Conservation (phyloP, 169 alveolate species). For the Theileria parva region DNA sequence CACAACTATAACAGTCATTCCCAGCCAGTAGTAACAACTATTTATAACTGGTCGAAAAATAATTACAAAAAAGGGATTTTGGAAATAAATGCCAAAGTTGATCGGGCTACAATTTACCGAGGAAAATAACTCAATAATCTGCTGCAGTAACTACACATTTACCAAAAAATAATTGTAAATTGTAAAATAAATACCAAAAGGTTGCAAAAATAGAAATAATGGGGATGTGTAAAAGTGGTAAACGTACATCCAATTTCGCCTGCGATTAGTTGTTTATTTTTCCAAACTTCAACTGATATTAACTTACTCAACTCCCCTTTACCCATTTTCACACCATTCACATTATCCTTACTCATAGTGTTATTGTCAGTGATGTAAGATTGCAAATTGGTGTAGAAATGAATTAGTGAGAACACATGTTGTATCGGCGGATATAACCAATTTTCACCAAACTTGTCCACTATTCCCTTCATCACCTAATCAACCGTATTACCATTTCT, state of each 20-base stretch:
- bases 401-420: constrained; percentile 52
- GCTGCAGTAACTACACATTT: too few species aligned
- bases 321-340: not conserved
- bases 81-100: too few species aligned
- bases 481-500: too few species aligned
- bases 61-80: too few species aligned
- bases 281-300: constrained; percentile 76
- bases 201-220: too few species aligned
- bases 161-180: too few species aligned
- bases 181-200: too few species aligned
- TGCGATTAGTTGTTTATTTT: constrained; percentile 61
- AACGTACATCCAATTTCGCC: constrained; percentile 75
- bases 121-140: too few species aligned
- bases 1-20: constrained; percentile 20
- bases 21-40: not conserved
- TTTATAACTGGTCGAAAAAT: not conserved
- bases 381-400: constrained; percentile 53
- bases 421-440: constrained; percentile 76
- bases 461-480: constrained; percentile 70
- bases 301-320: constrained; percentile 2
- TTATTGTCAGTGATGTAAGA: not conserved
- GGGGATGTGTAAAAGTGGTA: too few species aligned
- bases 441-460: constrained; percentile 71
- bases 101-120: too few species aligned
- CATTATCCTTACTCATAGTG: not conserved